Conservation (phyloP, 257 asterid species). For the Anisodus acutangulus region DNA sequence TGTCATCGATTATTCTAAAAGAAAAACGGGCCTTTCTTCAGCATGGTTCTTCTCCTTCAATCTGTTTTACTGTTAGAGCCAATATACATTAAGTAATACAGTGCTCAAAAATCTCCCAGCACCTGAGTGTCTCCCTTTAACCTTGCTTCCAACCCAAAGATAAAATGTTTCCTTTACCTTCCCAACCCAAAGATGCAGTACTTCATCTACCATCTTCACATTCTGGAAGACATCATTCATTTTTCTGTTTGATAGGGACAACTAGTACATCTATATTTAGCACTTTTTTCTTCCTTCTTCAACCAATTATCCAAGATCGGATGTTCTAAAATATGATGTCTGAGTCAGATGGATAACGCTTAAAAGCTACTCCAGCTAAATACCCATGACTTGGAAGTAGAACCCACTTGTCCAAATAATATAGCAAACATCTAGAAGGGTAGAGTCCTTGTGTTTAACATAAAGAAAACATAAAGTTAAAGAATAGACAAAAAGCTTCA, state of each 20-base stretch:
- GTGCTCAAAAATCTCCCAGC: background rate
- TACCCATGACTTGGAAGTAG: background rate
- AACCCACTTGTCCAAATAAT: background rate
- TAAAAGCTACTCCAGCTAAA: background rate
- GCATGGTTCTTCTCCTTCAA: background rate
- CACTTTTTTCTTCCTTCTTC: background rate
- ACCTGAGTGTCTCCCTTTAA: background rate
- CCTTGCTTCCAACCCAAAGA: background rate
- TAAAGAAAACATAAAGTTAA: background rate
- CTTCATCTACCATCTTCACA: background rate
- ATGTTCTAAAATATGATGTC: background rate
- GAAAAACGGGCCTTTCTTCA: background rate
- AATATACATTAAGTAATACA: background rate
- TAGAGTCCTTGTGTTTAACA: background rate
- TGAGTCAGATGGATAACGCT: background rate
- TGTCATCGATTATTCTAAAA: background rate
- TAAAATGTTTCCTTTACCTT: background rate
- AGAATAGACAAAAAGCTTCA: background rate
- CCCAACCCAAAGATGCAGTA: background rate
- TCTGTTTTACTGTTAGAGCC: background rate
- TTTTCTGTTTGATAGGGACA: background rate
- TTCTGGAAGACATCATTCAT: background rate
- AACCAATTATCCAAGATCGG: background rate
- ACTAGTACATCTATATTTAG: background rate
- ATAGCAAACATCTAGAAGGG: background rate